Conservation (phyloP, 179 eudicot species). For the Corrigiola litoralis region DNA sequence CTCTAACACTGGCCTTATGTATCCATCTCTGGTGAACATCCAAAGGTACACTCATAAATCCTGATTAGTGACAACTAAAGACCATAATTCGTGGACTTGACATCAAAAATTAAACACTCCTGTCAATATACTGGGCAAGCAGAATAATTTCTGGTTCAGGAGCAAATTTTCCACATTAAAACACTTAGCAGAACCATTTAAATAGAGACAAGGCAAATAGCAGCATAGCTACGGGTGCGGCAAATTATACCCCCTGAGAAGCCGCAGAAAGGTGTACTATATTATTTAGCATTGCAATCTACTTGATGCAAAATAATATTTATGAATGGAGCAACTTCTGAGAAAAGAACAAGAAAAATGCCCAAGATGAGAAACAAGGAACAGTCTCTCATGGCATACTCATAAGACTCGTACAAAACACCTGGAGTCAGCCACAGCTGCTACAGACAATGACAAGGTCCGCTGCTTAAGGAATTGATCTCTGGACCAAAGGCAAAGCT, state of each 20-base stretch:
- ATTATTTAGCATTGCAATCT: constrained; percentile 19
- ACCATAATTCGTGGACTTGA: no score
- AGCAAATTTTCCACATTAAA: no score
- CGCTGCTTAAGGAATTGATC: constrained; percentile 49
- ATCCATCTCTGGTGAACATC: no score
- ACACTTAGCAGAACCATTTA: no score
- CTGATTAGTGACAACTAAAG: no score
- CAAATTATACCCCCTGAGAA: neutral
- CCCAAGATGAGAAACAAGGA: neutral
- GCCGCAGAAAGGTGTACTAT: constrained; percentile 1
- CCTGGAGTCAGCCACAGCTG: constrained; percentile 5
- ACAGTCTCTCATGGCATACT: neutral
- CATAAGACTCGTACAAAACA: constrained; percentile 7
- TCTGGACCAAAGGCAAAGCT: constrained; percentile 67
- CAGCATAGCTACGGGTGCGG: neutral
- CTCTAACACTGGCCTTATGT: no score
- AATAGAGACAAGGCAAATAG: neutral
- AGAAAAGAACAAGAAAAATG: constrained; percentile 1
- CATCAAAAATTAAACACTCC: no score
- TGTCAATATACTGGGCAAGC: no score
- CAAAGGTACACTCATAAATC: no score
- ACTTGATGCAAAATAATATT: neutral
- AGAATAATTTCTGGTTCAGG: no score
- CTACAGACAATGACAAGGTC: neutral
- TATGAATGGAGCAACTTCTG: constrained; percentile 7